Evolutionary conservation across 352 stramenopile species (phyloP), one percentile per base, ranked within the genome.

Genomic region (Nothophytophthora sp.): DNA sequence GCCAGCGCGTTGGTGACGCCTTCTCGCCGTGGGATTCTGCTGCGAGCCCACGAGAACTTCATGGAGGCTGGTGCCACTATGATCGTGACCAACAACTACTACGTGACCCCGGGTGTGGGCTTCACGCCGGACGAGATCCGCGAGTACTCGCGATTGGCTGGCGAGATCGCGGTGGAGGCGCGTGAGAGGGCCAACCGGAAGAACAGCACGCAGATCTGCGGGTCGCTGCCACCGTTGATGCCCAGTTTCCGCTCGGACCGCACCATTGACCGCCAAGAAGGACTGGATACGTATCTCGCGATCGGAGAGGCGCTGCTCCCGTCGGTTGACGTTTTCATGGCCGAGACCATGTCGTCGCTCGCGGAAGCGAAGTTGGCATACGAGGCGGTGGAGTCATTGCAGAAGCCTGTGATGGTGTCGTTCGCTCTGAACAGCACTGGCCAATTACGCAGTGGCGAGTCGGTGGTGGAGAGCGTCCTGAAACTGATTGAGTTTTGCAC

Each of bases 261-360:
- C 35, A 93, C 93, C 12, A 76, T 95, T 45, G 60, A 78, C 20
- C 74, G 77, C 47, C 57, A 79, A 24, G 64, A 88, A 50, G 89
- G 88, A 23, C 61, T 92, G 8, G 61, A 80, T 38, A 67, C 58
- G 33, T 98, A 97, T 66, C 36, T 71, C 40, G 36, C 88, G 33
- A 92, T 95, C 27, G 81, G 71, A 25, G 63, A 88, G 16, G 83
- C 88, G 12, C 67, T 98, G 34, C 59, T 66, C 16, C 78, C 83
- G 25, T 86, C 81, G 35, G 74, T 94, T 8, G 92, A 97, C 63
- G 16, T 77, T 27, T 96, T 90, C 50, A 46, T 97, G 18, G 83
- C 80, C 6, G 90, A 97, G 68, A 95, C 89, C 5, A 96, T 97
- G 85, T 96, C 88, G 30, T 97, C 72, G 10, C 64, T 91, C 8